Conservation (phyloP, 1,284 basidiomycete species). For the Earliella scabrosa region DNA sequence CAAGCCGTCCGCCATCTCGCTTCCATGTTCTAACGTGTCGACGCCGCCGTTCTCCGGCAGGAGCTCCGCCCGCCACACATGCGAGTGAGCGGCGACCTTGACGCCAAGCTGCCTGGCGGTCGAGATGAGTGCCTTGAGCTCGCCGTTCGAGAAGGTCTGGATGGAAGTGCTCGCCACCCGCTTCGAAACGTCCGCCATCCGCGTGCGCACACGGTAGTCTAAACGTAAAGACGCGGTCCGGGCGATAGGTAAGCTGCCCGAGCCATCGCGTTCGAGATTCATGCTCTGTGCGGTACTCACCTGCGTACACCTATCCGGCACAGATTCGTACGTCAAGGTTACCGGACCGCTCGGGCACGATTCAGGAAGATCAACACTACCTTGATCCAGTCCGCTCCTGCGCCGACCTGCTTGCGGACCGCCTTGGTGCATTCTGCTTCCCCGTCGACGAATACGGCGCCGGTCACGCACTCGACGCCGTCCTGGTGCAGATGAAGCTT, state of each 20-base stretch:
- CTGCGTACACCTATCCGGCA: slow-evolving; percentile 23
- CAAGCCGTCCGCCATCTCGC: slow-evolving; percentile 37
- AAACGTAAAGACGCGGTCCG: neutral
- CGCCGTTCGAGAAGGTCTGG: slow-evolving; percentile 49
- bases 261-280: neutral
- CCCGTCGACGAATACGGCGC: slow-evolving; percentile 65
- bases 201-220: slow-evolving; percentile 59
- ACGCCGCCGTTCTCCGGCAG: slow-evolving; percentile 42
- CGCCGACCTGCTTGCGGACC: slow-evolving; percentile 65
- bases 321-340: neutral
- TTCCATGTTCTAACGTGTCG: slow-evolving; percentile 56
- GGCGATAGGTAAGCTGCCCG: neutral
- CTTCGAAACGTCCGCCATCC: slow-evolving; percentile 45
- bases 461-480: slow-evolving; percentile 58
- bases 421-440: slow-evolving; percentile 57
- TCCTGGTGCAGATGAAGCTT: slow-evolving; percentile 48
- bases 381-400: slow-evolving; percentile 74
- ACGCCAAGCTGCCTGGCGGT: slow-evolving; percentile 57
- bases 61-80: slow-evolving; percentile 42
- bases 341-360: slow-evolving; percentile 2
- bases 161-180: slow-evolving; percentile 38
- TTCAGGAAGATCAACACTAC: slow-evolving; percentile 34
- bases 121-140: slow-evolving; percentile 54
- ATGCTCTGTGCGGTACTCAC: slow-evolving; percentile 4
- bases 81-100: slow-evolving; percentile 65